A percentile compares a stretch with the other conserved stretches of the same genome.
Evolutionary conservation across 352 stramenopile species (phyloP).

Genomic region (Phytophthora meadii): DNA sequence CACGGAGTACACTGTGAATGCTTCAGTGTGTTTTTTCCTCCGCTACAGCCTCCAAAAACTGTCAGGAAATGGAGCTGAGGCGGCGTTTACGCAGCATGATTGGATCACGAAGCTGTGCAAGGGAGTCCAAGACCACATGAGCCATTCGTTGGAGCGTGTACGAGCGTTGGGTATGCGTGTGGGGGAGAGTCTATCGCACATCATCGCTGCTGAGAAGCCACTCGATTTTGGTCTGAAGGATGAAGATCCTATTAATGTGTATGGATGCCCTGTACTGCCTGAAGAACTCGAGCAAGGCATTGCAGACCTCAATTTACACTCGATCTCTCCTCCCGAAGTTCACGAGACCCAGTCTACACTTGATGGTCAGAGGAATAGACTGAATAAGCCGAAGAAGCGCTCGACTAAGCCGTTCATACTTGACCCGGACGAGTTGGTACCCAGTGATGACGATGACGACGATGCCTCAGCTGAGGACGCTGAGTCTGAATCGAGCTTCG

Average conservation of each 20-base stretch:
- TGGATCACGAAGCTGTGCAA: conserved; percentile 78
- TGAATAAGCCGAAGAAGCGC: conserved; percentile 18
- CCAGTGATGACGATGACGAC: conserved; percentile 53
- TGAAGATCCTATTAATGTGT: conserved; percentile 50
- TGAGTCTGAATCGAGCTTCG: conserved; percentile 33
- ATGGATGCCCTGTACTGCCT: conserved; percentile 32
- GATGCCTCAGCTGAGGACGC: conserved; percentile 21
- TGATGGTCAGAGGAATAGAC: conserved; percentile 3
- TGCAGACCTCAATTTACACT: conserved; percentile 19
- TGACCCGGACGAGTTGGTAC: conserved; percentile 67
- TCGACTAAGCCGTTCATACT: conserved; percentile 40
- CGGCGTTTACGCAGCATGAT: conserved; percentile 43
- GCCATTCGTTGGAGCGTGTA: conserved; percentile 63
- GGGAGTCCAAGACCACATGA: conserved; percentile 79
- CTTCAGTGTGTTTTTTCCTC: conserved; percentile 72
- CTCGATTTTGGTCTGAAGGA: conserved; percentile 65
- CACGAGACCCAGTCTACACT: neutral
- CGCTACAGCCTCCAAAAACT: conserved; percentile 59
- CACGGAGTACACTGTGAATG: conserved; percentile 63
- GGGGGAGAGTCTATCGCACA: conserved; percentile 64
- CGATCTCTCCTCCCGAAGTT: conserved; percentile 2
- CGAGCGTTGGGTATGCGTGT: conserved; percentile 73
- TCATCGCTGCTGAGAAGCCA: conserved; percentile 67
- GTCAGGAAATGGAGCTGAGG: conserved; percentile 8
- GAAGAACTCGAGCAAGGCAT: conserved; percentile 32